Conservation (phyloP, 345 rosid genomes). For the Passiflora organensis region DNA sequence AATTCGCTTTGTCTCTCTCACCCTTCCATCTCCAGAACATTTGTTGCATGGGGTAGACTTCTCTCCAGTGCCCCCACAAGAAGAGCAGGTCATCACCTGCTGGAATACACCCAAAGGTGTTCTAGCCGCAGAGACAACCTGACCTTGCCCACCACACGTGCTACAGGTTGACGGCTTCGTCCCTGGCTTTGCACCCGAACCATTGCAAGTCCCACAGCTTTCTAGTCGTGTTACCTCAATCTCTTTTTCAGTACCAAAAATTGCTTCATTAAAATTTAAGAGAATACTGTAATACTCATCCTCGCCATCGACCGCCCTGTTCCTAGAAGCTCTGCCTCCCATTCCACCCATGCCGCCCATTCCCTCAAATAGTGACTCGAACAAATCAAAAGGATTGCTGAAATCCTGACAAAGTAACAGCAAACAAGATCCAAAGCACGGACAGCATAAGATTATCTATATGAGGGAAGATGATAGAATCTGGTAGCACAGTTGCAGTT, state of each 20-base stretch:
- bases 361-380: constrained; percentile 82
- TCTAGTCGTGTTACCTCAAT: constrained; percentile 88
- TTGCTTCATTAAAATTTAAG: constrained; percentile 85
- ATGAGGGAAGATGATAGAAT: neutral
- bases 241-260: constrained; percentile 90
- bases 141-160: constrained; percentile 97
- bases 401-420: constrained; percentile 52
- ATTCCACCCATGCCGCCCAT: constrained; percentile 83
- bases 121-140: constrained; percentile 81
- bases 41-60: constrained; percentile 64
- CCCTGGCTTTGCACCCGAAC: constrained; percentile 89
- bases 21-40: constrained; percentile 90
- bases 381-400: constrained; percentile 92
- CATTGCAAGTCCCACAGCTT: constrained; percentile 77
- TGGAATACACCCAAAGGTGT: constrained; percentile 96
- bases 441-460: constrained; percentile 4
- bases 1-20: constrained; percentile 78
- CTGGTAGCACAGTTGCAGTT: neutral
- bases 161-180: constrained; percentile 73
- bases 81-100: constrained; percentile 93
- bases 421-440: constrained; percentile 14
- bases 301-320: constrained; percentile 77
- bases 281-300: constrained; percentile 83
- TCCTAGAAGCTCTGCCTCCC: constrained; percentile 69
- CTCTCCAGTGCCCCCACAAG: constrained; percentile 80